Base-by-base conservation (phyloP, 148 eudicot genomes). In the Rhododendron kiyosumense region DNA sequence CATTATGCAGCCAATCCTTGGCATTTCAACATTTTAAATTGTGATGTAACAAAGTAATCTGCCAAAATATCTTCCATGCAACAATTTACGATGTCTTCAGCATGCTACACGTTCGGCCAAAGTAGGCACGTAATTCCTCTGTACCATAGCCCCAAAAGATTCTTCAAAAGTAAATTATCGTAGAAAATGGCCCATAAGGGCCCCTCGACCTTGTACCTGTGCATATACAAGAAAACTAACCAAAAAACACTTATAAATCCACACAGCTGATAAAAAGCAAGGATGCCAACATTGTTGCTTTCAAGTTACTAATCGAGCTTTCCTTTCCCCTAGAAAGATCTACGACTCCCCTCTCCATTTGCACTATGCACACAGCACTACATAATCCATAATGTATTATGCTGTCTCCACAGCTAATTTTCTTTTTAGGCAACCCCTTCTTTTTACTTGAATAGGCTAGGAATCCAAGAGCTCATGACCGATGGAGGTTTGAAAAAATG, bases 1-100 rank as follows among this genome's bases (percentile, higher is more conserved):
- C 52, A 22, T 30, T 32, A 81, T 18, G 69, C 48, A 81, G 71
- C n/a, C 84, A 81, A 81, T 81, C 73, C 49, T 48, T 81, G 15
- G 13, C n/a, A 81, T 8, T 41, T 34, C 67, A 81, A 81, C 10
- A 81, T 20, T 18, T 57, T n/a, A 81, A 32, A 54, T 81, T 17
- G 69, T 59, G 69, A 81, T 20, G 11, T 22, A 59, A 81, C 46
- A 81, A 32, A 81, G 14, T 10, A 57, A 34, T 59, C 22, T 59
- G 71, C 73, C 45, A 36, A 81, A 54, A 57, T 57, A 57, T 81
- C 30, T 81, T 59, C 30, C 46, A n/a, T 36, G 73, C 84, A 20
- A 45, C 61, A 81, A 81, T 34, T 48, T 15, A 80, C 22, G n/a
- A 30, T 28, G 83, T 52, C 43, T 34, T 67, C 20, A 5, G 30